Percentiles rank a stretch among this genome's conserved stretches.
These are phyloP conservation scores for Fusarium clavum DNA, from an alignment of 2,329 filamentous ascomycete genomes.

Conservation along the genomic window DNA sequence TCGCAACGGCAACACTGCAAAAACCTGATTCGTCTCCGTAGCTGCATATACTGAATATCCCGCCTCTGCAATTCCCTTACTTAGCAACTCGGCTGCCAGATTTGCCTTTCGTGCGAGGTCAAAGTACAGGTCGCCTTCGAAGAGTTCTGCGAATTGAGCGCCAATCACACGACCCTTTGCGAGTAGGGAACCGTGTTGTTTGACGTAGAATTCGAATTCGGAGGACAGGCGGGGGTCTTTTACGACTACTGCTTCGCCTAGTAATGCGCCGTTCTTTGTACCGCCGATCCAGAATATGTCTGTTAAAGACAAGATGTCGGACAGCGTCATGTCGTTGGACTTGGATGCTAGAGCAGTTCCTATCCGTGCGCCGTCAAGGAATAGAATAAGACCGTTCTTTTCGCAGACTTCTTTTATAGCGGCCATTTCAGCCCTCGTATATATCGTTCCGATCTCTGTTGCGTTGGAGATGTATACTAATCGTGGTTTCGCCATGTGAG, in stretches of 20 bases:
- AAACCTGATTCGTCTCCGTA: slow-evolving; percentile 65
- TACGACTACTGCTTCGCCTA: slow-evolving; percentile 64
- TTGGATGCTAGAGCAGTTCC: slow-evolving; percentile 56
- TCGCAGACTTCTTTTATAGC: slow-evolving; percentile 58
- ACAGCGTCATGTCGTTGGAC: slow-evolving; percentile 57
- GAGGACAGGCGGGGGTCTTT: slow-evolving; percentile 55
- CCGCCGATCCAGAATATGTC: slow-evolving; percentile 68
- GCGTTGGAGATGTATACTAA: slow-evolving; percentile 66
- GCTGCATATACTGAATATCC: slow-evolving; percentile 57
- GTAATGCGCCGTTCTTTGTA: slow-evolving; percentile 62
- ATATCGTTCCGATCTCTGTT: slow-evolving; percentile 62
- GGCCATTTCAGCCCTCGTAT: slow-evolving; percentile 56
- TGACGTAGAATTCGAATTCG: slow-evolving; percentile 63
- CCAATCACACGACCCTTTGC: slow-evolving; percentile 63
- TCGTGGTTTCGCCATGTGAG: slow-evolving; percentile 63
- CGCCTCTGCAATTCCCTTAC: slow-evolving; percentile 54
- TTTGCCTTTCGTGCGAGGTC: slow-evolving; percentile 60
- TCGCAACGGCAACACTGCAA: slow-evolving; percentile 56
- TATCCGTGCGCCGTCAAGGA: slow-evolving; percentile 62
- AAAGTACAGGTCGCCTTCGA: slow-evolving; percentile 59
- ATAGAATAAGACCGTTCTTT: slow-evolving; percentile 54
- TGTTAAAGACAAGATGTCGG: slow-evolving; percentile 59
- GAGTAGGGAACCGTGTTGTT: slow-evolving; percentile 62
- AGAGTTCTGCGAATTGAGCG: slow-evolving; percentile 62
- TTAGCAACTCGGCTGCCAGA: slow-evolving; percentile 57